Base-by-base conservation (phyloP, 805 yeast species). In the Lachancea lanzarotensis region DNA sequence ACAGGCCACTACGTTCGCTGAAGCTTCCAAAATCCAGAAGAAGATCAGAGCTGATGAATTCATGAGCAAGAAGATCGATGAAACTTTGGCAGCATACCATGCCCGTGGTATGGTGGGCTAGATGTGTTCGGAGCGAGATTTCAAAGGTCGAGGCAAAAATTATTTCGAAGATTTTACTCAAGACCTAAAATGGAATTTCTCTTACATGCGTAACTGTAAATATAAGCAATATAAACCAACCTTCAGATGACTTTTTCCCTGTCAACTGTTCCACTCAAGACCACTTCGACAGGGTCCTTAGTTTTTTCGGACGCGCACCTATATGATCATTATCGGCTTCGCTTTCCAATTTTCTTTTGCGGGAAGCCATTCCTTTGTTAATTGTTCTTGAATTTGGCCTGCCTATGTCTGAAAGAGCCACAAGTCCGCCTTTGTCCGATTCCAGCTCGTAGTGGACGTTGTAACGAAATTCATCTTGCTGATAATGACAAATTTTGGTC, bases 1-100 rank as follows among this genome's bases (percentile, higher is more conserved):
- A 45, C 96, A 88, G 71, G 93, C 96, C 45, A 81, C 88, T 51
- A 82, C 93, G 16, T 84, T 86, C 57, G 90, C 91, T 48, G 96
- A 88, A 70, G 96, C 97, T 52, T 81, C 96, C 40, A 85, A 84
- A 66, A 79, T 89, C 70, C 98, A 93, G 74, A 70, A 81, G 60
- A 79, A 82, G 60, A 78, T 93, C 56, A 80, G 75, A 68, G 67
- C 74, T 43, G 93, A 84, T 60, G 86, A 87, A 35, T 67, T 74
- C 20, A 73, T 84, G 62, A 74, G 78, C 55, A 69, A 70, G 31
- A 82, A 80, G 67, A 77, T 84, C 52, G 73, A 74, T 50, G 84
- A 81, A 65, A 69, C 82, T 37, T 65, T 81, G 69, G 70, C 71
- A 48, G 56, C 62, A 30, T 61, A 58, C 45, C 63, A 59, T 47